Evolutionary conservation across 305 asterid genomes (phyloP).

Genomic region (Fraxinus angustifolia): DNA sequence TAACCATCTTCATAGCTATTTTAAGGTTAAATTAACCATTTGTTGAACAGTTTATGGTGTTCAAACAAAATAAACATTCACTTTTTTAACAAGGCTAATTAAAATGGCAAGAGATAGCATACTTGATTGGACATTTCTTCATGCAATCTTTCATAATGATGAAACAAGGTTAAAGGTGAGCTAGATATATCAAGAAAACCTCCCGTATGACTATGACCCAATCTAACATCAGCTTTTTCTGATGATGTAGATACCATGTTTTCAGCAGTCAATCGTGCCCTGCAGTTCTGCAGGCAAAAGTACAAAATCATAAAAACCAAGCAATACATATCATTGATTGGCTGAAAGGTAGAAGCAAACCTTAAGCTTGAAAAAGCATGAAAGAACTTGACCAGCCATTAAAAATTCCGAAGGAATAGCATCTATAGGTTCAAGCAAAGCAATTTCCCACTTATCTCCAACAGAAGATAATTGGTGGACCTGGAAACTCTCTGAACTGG

Average conservation of each 20-base stretch:
- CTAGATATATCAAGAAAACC: constrained; percentile 49
- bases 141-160: constrained; percentile 62
- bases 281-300: constrained; percentile 56
- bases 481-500: constrained; percentile 74
- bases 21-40: not conserved
- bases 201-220: constrained; percentile 40
- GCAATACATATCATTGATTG: constrained; percentile 17
- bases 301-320: constrained; percentile 22
- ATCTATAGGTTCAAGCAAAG: constrained; percentile 63
- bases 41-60: not conserved
- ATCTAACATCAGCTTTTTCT: constrained; percentile 50
- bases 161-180: constrained; percentile 67
- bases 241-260: constrained; percentile 30
- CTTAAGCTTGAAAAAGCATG: constrained; percentile 90
- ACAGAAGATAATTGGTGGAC: constrained; percentile 84
- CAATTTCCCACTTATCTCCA: constrained; percentile 84
- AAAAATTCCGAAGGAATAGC: constrained; percentile 50
- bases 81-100: constrained; percentile 12
- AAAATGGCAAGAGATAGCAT: constrained; percentile 22
- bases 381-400: constrained; percentile 83
- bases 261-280: constrained; percentile 40
- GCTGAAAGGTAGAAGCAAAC: constrained; percentile 38
- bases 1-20: not conserved
- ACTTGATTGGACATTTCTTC: constrained; percentile 71
- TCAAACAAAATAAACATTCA: not conserved